Evolutionary conservation across 768 basidiomycete genomes (phyloP).

Genomic region (Termitomyces heimii): DNA sequence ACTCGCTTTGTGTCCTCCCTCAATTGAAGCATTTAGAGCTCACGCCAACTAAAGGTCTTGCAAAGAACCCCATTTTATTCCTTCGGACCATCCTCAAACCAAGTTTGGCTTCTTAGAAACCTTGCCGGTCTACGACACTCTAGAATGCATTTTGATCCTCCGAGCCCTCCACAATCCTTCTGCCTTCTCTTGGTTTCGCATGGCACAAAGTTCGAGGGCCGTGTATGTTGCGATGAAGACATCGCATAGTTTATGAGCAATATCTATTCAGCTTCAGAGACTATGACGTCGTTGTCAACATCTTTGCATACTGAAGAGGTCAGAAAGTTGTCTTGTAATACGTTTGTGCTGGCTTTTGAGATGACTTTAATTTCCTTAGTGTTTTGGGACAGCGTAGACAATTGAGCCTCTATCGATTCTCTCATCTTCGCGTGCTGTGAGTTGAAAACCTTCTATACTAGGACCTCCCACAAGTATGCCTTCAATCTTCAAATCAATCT

Average conservation of each 20-base stretch:
- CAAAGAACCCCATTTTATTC: background rate
- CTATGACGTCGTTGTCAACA: background rate
- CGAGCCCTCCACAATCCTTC: background rate
- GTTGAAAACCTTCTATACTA: background rate
- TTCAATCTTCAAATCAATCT: too few relatives aligned
- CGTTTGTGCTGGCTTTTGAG: background rate
- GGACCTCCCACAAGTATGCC: background rate
- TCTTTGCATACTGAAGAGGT: background rate
- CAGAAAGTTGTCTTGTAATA: background rate
- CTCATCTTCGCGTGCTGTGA: background rate
- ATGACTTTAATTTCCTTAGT: background rate
- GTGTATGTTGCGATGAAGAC: too few relatives aligned
- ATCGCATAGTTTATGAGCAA: background rate
- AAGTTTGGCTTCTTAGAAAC: background rate
- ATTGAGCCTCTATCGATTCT: background rate
- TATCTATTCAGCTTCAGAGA: background rate
- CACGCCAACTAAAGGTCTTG: background rate
- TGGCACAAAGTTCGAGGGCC: background rate
- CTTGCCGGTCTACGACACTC: background rate
- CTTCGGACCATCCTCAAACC: background rate
- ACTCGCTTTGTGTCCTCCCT: background rate
- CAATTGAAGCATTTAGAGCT: background rate
- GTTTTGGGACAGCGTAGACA: background rate
- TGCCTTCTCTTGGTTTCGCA: background rate
- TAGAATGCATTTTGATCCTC: background rate